These are phyloP conservation scores for Asterochloris sp. DNA, from an alignment of 139 green algal species.

Conservation along the genomic window DNA sequence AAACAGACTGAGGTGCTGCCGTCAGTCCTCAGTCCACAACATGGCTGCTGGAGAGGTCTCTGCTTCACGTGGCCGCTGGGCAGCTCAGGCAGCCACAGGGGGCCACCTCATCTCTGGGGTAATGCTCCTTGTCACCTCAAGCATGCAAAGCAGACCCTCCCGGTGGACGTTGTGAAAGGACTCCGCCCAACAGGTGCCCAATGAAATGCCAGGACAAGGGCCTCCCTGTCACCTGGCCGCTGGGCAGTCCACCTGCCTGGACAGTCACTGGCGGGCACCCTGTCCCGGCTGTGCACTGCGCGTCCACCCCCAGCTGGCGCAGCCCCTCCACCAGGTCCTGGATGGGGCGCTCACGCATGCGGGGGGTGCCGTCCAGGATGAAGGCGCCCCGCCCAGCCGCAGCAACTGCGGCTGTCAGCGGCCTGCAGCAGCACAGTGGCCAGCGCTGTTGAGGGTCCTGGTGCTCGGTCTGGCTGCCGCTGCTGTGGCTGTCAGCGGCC, in stretches of 20 bases:
- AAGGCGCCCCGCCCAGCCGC: slow-evolving; percentile 86
- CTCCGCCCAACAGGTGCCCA: too few relatives aligned
- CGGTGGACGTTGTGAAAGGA: too few relatives aligned
- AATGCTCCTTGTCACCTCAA: too few relatives aligned
- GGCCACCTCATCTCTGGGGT: too few relatives aligned
- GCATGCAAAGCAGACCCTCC: too few relatives aligned
- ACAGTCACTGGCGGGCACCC: slow-evolving; percentile 94
- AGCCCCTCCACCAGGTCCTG: slow-evolving; percentile 86
- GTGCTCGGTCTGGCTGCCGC: slow-evolving; percentile 83
- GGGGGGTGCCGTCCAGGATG: slow-evolving; percentile 82
- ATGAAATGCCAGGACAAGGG: too few relatives aligned
- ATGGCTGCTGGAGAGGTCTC: too few relatives aligned
- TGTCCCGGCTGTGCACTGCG: slow-evolving; percentile 87
- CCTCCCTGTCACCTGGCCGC: slow-evolving; percentile 61
- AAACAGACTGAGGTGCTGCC: too few relatives aligned
- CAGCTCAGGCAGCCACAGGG: too few relatives aligned
- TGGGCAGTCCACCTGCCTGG: slow-evolving; percentile 75
- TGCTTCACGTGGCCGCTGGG: too few relatives aligned
- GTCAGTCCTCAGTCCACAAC: too few relatives aligned
- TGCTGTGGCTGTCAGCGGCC: slow-evolving; percentile 92
- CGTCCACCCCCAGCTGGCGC: slow-evolving; percentile 92
- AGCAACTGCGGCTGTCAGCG: slow-evolving; percentile 94
- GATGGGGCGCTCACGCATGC: slow-evolving; percentile 96
- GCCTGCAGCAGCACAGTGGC: slow-evolving; percentile 27
- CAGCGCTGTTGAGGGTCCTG: not conserved